These are phyloP conservation scores for Cryptomeria japonica DNA, from an alignment of 75 land plant species.

Conservation along the genomic window DNA sequence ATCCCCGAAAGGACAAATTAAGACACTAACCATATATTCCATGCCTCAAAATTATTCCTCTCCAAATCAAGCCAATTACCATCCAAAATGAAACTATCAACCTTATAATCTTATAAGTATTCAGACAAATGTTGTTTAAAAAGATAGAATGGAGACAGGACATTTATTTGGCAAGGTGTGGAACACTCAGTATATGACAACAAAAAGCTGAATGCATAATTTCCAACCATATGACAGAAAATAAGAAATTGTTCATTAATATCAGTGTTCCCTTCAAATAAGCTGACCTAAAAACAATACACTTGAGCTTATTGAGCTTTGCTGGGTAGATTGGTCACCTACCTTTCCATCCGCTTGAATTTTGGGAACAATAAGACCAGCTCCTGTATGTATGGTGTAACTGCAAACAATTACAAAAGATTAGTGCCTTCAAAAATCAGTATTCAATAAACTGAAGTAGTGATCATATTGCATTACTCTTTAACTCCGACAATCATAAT, in stretches of 20 bases:
- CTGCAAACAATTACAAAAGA: constrained; percentile 39
- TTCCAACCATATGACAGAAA: background rate
- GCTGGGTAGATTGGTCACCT: background rate
- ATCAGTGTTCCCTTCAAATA: background rate
- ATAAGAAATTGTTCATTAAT: background rate
- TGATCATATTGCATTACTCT: background rate
- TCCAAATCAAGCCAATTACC: background rate
- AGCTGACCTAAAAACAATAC: background rate
- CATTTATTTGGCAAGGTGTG: background rate
- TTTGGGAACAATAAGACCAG: constrained; percentile 85
- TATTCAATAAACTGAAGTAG: background rate
- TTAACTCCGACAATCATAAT: background rate
- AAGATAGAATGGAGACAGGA: background rate
- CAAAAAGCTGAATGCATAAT: background rate
- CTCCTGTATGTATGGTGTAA: constrained; percentile 88
- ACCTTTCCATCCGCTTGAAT: constrained; percentile 92
- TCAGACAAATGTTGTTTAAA: background rate
- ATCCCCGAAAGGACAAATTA: no score
- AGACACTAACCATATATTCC: background rate
- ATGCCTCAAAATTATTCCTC: background rate
- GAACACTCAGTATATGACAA: background rate
- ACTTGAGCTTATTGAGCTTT: background rate
- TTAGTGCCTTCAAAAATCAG: background rate
- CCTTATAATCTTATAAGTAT: background rate
- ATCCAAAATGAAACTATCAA: background rate